Evolutionary conservation across 257 asterid species (phyloP), one percentile per base, ranked within the genome.

Genomic region (Solanum pinnatisectum): DNA sequence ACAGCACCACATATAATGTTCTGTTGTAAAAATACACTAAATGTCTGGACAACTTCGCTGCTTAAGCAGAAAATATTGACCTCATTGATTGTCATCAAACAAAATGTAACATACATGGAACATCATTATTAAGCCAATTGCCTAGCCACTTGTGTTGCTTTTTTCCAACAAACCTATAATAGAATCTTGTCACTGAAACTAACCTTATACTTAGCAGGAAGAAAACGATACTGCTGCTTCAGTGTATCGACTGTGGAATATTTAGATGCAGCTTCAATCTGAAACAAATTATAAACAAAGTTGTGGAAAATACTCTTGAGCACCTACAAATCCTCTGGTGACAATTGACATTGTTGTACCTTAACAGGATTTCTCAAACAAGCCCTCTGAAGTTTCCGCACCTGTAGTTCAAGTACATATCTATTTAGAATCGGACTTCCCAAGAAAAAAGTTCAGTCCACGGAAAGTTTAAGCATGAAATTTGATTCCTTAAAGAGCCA

Each of bases 181-280:
- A 90, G 33, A 60, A 84, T 67, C 40, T 37, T 52, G 65, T 86
- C 30, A 88, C 36, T 52, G 70, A 84, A 63, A 67, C 88, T 73
- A 59, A 97, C 99, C 98, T 97, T 95, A 91, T 93, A 82, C 90
- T 95, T 96, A 52, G 98, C 98, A 84, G 99, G 98, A 88, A 95
- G 90, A 89, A 96, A 95, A 73, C 92, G 81, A 91, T 91, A 95
- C 83, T 95, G 98, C 85, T 96, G 98, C 91, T 94, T 96, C 84
- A 96, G 90, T 2, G 99, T 96, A 90, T 97, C 98, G 37, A 97
- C 99, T 3, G 99, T 97, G 49, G 99, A 95, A 90, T 96, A 97
- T 84, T 97, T 97, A 12, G 98, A 88, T 70, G 96, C 91, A 87
- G 96, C 96, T 94, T 97, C 99, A 84, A 97, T 95, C 99, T 97